Evolutionary conservation across 1,284 basidiomycete species (phyloP).

Genomic region (Cutaneotrichosporon cyanovorans): DNA sequence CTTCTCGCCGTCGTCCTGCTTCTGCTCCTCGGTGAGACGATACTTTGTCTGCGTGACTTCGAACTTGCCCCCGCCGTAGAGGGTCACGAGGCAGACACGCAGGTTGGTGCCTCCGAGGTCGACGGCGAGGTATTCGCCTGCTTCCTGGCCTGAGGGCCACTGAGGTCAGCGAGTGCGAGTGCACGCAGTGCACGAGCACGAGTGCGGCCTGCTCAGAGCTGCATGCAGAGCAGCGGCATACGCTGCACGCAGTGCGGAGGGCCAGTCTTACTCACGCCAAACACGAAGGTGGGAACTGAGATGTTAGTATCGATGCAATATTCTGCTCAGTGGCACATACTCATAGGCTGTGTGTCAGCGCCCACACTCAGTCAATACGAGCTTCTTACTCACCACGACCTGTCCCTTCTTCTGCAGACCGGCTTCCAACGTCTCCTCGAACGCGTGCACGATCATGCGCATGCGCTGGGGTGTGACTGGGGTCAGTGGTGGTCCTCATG

Average conservation of each 20-base stretch:
- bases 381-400: slow-evolving; percentile 76
- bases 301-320: slow-evolving; percentile 1
- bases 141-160: slow-evolving; percentile 86
- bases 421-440: slow-evolving; percentile 82
- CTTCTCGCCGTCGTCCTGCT: slow-evolving; percentile 90
- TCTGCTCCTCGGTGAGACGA: slow-evolving; percentile 93
- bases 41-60: slow-evolving; percentile 98
- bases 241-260: background rate
- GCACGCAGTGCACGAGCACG: too few relatives aligned
- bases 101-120: slow-evolving; percentile 97
- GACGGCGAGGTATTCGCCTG: slow-evolving; percentile 83
- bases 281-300: slow-evolving; percentile 94
- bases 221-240: background rate
- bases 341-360: slow-evolving; percentile 19
- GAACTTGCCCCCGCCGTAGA: slow-evolving; percentile 88
- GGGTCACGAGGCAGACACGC: slow-evolving; percentile 89
- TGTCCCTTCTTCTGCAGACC: slow-evolving; percentile 78
- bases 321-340: background rate
- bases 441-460: slow-evolving; percentile 94
- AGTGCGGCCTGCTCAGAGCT: too few relatives aligned
- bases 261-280: slow-evolving; percentile 52
- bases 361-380: background rate
- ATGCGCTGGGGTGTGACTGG: slow-evolving; percentile 81
- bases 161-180: slow-evolving; percentile 12
- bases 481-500: slow-evolving; percentile 7